Evolutionary conservation across 1,284 basidiomycete species (phyloP).

Genomic region (Malassezia furfur): DNA sequence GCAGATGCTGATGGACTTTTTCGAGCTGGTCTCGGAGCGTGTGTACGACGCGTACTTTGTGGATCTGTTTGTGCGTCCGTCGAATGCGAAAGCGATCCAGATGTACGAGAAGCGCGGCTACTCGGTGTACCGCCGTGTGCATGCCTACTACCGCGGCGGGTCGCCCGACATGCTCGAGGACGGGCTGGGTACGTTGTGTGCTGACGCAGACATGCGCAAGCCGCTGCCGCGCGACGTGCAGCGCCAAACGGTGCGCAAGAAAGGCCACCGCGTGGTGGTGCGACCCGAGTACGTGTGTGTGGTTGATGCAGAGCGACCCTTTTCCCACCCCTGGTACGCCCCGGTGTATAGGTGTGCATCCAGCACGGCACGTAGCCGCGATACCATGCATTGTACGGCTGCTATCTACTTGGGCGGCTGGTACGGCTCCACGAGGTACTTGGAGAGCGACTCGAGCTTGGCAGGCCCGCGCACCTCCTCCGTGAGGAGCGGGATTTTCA

Average conservation of each 20-base stretch:
- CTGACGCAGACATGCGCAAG: slow-evolving; percentile 64
- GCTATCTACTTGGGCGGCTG: slow-evolving; percentile 19
- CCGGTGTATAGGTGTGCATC: not conserved
- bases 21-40: slow-evolving; percentile 67
- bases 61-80: slow-evolving; percentile 78
- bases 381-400: not conserved
- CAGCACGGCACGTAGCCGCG: too few relatives aligned
- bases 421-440: slow-evolving; percentile 37
- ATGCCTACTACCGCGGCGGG: slow-evolving; percentile 72
- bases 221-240: slow-evolving; percentile 32
- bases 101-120: slow-evolving; percentile 84
- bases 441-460: slow-evolving; percentile 63
- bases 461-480: slow-evolving; percentile 93
- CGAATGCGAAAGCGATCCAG: slow-evolving; percentile 54
- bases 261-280: slow-evolving; percentile 29
- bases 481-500: slow-evolving; percentile 77
- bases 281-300: slow-evolving; percentile 31
- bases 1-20: slow-evolving; percentile 66
- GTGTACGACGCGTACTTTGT: slow-evolving; percentile 64
- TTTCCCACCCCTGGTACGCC: slow-evolving; percentile 11
- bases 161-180: slow-evolving; percentile 66
- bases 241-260: slow-evolving; percentile 24
- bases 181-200: slow-evolving; percentile 67
- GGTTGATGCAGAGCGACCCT: slow-evolving; percentile 12
- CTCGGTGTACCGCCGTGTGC: slow-evolving; percentile 71